These are phyloP conservation scores for Phlyctochytrium bullatum DNA, from an alignment of 192 early-diverging fungal species.

Conservation along the genomic window DNA sequence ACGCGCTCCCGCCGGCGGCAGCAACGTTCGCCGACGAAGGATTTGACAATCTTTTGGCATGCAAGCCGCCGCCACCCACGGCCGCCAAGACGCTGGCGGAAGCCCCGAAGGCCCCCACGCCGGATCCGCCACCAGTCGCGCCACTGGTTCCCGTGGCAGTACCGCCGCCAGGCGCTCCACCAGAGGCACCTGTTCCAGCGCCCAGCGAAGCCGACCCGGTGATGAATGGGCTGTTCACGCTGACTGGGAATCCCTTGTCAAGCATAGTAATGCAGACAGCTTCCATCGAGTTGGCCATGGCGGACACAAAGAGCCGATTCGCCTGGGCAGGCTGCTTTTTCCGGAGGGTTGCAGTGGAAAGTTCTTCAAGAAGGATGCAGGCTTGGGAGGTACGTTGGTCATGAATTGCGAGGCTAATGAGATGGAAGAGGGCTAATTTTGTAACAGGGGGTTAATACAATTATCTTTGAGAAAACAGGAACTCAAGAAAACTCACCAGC, in stretches of 20 bases:
- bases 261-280: conserved; percentile 47
- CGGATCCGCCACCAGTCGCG: neutral
- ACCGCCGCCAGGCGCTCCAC: neutral
- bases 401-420: conserved; percentile 42
- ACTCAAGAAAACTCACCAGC: conserved; percentile 19
- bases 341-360: conserved; percentile 26
- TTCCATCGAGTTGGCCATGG: conserved; percentile 49
- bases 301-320: conserved; percentile 42
- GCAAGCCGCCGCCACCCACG: neutral
- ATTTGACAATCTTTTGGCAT: too few species aligned
- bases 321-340: conserved; percentile 47
- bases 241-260: conserved; percentile 56
- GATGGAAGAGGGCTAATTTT: conserved; percentile 38
- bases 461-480: conserved; percentile 1
- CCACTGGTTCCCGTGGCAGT: neutral
- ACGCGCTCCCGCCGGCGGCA: neutral
- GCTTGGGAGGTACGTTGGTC: conserved; percentile 32
- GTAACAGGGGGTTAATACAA: neutral
- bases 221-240: conserved; percentile 47
- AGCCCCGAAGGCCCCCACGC: neutral
- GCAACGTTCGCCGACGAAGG: neutral
- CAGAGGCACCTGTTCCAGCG: neutral
- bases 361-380: conserved; percentile 37
- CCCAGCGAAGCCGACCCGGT: neutral
- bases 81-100: neutral